phyloP scores from a whole-genome alignment of 202 grass and related monocot genomes.

The Digitaria exilis region DNA sequence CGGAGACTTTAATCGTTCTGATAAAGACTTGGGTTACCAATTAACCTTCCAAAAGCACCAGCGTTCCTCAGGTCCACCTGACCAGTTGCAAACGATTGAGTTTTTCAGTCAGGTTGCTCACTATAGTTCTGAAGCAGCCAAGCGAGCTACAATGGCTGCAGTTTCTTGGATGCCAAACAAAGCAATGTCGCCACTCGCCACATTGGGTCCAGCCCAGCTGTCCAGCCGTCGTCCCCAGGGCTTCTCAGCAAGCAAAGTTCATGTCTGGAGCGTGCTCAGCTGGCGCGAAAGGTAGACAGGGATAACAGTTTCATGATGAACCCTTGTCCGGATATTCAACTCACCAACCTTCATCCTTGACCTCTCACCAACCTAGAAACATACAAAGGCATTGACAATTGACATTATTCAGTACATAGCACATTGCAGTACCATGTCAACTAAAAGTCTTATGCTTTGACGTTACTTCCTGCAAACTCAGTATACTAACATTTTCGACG shows the following conservation, averaged over 20 bases:
- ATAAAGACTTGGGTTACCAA: background rate
- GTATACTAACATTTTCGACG: background rate
- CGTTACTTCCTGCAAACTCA: background rate
- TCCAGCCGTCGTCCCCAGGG: background rate
- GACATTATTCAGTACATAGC: background rate
- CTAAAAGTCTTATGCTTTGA: background rate
- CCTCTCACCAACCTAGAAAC: constrained; percentile 24
- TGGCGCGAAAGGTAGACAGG: background rate
- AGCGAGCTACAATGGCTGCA: background rate
- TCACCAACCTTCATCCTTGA: constrained; percentile 23
- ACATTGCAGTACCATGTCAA: constrained; percentile 2
- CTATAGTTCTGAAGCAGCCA: background rate
- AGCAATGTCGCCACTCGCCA: constrained; percentile 20
- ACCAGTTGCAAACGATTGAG: background rate
- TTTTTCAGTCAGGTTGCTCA: background rate
- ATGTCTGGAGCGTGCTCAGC: constrained; percentile 7
- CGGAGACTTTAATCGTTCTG: background rate
- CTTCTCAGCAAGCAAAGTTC: constrained; percentile 33
- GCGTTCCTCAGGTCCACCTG: background rate
- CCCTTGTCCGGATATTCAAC: background rate
- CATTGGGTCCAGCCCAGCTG: constrained; percentile 2
- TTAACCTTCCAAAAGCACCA: background rate
- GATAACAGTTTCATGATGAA: background rate
- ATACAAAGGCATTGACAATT: constrained; percentile 19
- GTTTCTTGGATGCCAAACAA: constrained; percentile 40